phyloP scores from a whole-genome alignment of 2,329 filamentous ascomycete genomes.

The Diaporthe sp. region DNA sequence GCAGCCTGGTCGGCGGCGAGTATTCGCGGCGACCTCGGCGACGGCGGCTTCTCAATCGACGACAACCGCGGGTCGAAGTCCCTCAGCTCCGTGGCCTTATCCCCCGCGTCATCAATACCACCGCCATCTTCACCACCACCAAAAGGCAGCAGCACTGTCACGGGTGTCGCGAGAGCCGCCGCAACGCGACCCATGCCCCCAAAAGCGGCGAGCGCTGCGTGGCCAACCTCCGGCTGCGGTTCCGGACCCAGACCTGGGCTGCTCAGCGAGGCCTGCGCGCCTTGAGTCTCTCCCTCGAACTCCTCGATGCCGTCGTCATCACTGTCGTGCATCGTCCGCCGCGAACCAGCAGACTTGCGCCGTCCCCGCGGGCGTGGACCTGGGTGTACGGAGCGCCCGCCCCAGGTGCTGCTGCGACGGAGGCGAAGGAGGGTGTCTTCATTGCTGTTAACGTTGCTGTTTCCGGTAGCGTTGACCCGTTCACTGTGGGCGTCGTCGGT shows the following conservation, averaged over 20 bases:
- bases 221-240: not conserved
- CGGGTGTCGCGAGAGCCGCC: slow-evolving; percentile 15
- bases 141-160: not conserved
- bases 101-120: not conserved
- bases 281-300: not conserved
- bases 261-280: not conserved
- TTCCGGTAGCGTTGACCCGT: not conserved
- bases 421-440: not conserved
- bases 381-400: not conserved
- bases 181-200: not conserved
- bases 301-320: not conserved
- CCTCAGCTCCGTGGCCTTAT: not conserved
- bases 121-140: not conserved
- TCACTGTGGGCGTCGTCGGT: not conserved
- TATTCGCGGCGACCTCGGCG: slow-evolving; percentile 25
- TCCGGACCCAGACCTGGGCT: not conserved
- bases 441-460: not conserved
- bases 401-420: slow-evolving; percentile 31
- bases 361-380: not conserved
- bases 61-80: not conserved
- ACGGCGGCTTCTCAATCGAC: slow-evolving; percentile 39
- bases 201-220: not conserved
- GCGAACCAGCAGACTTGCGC: not conserved
- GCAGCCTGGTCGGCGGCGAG: slow-evolving; percentile 19
- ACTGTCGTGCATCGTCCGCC: not conserved